These are phyloP conservation scores for Boletus huronensis DNA, from an alignment of 768 basidiomycete genomes.

Conservation along the genomic window DNA sequence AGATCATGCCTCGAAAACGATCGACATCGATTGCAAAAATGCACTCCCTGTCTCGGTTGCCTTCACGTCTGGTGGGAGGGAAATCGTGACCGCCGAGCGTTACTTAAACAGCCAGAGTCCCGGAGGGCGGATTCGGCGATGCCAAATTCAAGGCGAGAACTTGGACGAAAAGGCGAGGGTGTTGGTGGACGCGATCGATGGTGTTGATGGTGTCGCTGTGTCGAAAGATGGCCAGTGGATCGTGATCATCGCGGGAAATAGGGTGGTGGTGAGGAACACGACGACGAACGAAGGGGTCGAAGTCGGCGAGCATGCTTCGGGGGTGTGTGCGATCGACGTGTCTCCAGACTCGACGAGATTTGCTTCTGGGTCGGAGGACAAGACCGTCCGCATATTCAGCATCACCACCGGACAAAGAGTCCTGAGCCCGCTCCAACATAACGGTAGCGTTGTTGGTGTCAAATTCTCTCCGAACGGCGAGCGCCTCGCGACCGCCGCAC, in stretches of 20 bases:
- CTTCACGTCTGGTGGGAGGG: conserved; percentile 2
- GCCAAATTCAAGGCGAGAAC: background rate
- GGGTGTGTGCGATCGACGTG: conserved; percentile 6
- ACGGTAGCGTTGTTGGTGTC: background rate
- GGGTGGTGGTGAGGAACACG: conserved; percentile 5
- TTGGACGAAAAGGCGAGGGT: background rate
- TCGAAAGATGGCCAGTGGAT: conserved; percentile 14
- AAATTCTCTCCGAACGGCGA: conserved; percentile 6
- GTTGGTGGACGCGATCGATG: background rate
- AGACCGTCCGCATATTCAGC: conserved; percentile 3
- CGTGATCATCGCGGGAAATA: background rate
- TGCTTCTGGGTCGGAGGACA: conserved; percentile 8
- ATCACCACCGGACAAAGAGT: conserved; percentile 2
- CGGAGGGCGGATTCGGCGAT: conserved; percentile 3
- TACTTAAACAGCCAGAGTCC: background rate
- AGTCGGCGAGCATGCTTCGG: background rate
- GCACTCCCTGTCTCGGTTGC: conserved; percentile 3
- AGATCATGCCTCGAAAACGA: background rate
- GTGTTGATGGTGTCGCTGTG: background rate
- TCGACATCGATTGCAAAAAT: conserved; percentile 6
- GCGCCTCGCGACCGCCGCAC: background rate
- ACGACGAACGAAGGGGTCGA: background rate
- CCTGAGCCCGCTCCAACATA: conserved; percentile 2
- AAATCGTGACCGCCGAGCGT: conserved; percentile 6
- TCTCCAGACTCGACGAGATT: conserved; percentile 11